Percentiles rank a stretch among this genome's conserved stretches.
phyloP scores from a whole-genome alignment of 2,329 filamentous ascomycete genomes.

The Curvularia lunata region DNA sequence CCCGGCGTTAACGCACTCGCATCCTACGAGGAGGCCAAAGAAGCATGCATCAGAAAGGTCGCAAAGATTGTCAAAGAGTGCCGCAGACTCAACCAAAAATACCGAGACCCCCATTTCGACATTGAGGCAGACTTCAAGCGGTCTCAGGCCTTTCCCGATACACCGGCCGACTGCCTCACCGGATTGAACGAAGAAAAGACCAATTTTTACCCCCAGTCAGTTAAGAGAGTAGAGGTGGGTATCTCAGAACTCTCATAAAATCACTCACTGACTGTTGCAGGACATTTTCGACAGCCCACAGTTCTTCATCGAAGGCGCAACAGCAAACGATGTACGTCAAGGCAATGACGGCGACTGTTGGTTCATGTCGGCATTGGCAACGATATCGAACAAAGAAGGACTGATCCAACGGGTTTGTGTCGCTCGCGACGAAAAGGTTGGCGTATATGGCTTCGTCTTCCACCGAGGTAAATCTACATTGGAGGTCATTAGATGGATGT shows the following conservation, averaged over 20 bases:
- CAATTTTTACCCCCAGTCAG: conserved; percentile 68
- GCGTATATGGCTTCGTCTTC: conserved; percentile 87
- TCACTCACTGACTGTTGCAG: conserved; percentile 50
- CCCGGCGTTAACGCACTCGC: conserved; percentile 68
- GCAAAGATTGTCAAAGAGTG: conserved; percentile 68
- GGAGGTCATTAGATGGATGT: conserved; percentile 5
- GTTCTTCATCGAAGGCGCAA: conserved; percentile 80
- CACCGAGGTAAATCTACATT: conserved; percentile 61
- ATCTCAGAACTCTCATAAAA: background rate
- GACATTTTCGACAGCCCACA: conserved; percentile 78
- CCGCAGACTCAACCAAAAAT: conserved; percentile 80
- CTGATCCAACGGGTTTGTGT: conserved; percentile 78
- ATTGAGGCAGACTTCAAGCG: conserved; percentile 76
- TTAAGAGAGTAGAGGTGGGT: conserved; percentile 69
- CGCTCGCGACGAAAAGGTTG: conserved; percentile 72
- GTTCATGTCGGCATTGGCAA: conserved; percentile 81
- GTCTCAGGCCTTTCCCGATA: conserved; percentile 40
- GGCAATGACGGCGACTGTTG: conserved; percentile 83
- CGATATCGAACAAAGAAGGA: conserved; percentile 73
- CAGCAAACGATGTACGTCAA: conserved; percentile 78
- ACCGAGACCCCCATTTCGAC: conserved; percentile 85
- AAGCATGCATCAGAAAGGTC: conserved; percentile 69
- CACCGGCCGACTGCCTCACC: conserved; percentile 58
- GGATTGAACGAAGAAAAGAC: conserved; percentile 51
- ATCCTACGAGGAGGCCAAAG: conserved; percentile 75